Conservation (phyloP, 1,284 basidiomycete species). For the Pholiota adiposa region DNA sequence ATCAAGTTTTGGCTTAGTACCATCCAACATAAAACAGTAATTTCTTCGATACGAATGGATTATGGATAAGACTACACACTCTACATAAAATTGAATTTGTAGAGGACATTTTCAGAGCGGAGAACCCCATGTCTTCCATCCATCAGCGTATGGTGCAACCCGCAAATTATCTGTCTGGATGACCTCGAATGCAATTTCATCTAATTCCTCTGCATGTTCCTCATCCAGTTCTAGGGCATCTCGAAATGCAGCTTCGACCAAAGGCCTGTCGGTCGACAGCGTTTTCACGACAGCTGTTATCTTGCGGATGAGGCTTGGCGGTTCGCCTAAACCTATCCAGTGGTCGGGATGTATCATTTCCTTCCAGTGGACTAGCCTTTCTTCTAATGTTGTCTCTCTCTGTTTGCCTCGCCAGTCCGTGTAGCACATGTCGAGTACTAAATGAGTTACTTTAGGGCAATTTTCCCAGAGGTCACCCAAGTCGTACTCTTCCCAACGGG, state of each 20-base stretch:
- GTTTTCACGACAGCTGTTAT: neutral
- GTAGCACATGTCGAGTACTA: neutral
- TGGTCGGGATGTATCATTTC: neutral
- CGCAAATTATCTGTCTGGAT: neutral
- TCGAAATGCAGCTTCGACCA: neutral
- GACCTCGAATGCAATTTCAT: neutral
- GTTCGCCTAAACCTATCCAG: neutral
- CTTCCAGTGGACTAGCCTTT: neutral
- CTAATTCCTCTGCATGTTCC: neutral
- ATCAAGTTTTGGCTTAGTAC: constrained; percentile 28
- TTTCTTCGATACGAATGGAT: neutral
- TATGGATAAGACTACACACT: neutral
- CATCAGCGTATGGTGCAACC: neutral
- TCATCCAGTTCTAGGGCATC: neutral
- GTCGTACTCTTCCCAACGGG: too few relatives aligned
- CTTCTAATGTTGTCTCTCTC: neutral
- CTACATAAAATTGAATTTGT: neutral
- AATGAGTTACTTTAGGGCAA: neutral
- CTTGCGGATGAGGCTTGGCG: neutral
- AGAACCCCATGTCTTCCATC: neutral
- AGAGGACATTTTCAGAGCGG: too few relatives aligned
- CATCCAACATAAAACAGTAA: constrained; percentile 12
- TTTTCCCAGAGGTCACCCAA: too few relatives aligned
- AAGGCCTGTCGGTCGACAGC: neutral
- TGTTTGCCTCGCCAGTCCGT: too few relatives aligned